Conservation (phyloP, 495 filamentous ascomycete genomes). For the Bathelium albidoporum region DNA sequence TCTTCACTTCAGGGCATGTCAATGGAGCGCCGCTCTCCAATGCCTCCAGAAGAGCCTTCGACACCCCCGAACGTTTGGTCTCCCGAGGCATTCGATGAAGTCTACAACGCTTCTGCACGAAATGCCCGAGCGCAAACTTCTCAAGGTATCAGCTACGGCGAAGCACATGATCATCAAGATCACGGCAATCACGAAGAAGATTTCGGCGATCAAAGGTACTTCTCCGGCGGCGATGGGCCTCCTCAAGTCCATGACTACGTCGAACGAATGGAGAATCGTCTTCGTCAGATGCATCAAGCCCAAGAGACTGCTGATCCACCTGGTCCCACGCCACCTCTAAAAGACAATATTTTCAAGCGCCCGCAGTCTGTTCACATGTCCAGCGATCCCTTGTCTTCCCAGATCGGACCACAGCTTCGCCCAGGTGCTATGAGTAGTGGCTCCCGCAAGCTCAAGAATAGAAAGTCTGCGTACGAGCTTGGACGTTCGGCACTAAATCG, state of each 20-base stretch:
- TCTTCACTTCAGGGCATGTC: slow-evolving; percentile 88
- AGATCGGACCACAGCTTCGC: slow-evolving; percentile 23
- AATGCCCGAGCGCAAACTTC: slow-evolving; percentile 40
- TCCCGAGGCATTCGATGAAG: slow-evolving; percentile 71
- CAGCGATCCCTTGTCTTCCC: slow-evolving; percentile 37
- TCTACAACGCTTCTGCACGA: slow-evolving; percentile 29
- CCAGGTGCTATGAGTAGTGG: slow-evolving; percentile 26
- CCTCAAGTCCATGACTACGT: slow-evolving; percentile 75
- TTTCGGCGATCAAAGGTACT: slow-evolving; percentile 27
- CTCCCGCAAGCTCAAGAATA: slow-evolving; percentile 38
- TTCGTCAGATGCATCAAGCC: slow-evolving; percentile 58
- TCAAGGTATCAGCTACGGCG: slow-evolving; percentile 43
- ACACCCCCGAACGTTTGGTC: slow-evolving; percentile 69
- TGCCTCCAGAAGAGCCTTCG: slow-evolving; percentile 40
- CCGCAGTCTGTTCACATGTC: slow-evolving; percentile 42
- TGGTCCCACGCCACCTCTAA: slow-evolving; percentile 32
- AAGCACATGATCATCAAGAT: slow-evolving; percentile 8
- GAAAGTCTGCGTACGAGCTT: slow-evolving; percentile 80
- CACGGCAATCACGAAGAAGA: slow-evolving; percentile 36
- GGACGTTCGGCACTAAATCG: slow-evolving; percentile 57
- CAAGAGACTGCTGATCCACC: slow-evolving; percentile 29
- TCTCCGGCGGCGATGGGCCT: slow-evolving; percentile 37
- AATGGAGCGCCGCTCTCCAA: slow-evolving; percentile 40
- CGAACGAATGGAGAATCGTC: slow-evolving; percentile 73
- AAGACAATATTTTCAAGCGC: slow-evolving; percentile 41